Evolutionary conservation across 768 basidiomycete species (phyloP).

Genomic region (Tylopilus rubrobrunneus): DNA sequence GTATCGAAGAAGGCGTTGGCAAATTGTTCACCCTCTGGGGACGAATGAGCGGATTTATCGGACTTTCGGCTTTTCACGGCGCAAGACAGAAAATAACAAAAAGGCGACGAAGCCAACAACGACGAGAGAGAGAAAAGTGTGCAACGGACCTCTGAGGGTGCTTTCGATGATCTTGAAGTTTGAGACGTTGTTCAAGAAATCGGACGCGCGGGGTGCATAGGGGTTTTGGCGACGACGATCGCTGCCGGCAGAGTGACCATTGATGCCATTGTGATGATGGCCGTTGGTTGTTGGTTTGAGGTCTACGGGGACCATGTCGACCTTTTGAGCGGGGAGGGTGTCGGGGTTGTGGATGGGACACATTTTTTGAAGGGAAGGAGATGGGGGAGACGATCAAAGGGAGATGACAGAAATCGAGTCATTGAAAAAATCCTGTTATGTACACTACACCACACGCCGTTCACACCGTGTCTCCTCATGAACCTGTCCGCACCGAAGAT

Average conservation of each 20-base stretch:
- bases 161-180: slow-evolving; percentile 98
- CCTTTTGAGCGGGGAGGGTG: slow-evolving; percentile 36
- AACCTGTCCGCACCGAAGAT: slow-evolving; percentile 63
- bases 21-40: slow-evolving; percentile 94
- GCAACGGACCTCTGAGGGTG: slow-evolving; percentile 78
- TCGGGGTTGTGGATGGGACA: slow-evolving; percentile 60
- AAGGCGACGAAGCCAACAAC: too few relatives aligned
- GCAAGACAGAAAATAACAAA: background rate
- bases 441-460: slow-evolving; percentile 51
- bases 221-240: slow-evolving; percentile 58
- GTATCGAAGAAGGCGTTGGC: slow-evolving; percentile 99
- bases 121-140: background rate
- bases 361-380: slow-evolving; percentile 7
- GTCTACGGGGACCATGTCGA: slow-evolving; percentile 72
- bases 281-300: slow-evolving; percentile 33
- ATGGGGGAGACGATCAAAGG: background rate
- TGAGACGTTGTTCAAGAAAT: slow-evolving; percentile 88
- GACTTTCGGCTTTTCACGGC: slow-evolving; percentile 6
- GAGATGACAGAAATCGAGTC: slow-evolving; percentile 10
- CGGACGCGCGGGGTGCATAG: slow-evolving; percentile 87
- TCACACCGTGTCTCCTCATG: slow-evolving; percentile 84
- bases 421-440: background rate
- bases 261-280: slow-evolving; percentile 38
- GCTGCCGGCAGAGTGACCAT: slow-evolving; percentile 32
- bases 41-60: slow-evolving; percentile 11